phyloP scores from a whole-genome alignment of 2,329 filamentous ascomycete genomes.

The Alternaria arborescens region DNA sequence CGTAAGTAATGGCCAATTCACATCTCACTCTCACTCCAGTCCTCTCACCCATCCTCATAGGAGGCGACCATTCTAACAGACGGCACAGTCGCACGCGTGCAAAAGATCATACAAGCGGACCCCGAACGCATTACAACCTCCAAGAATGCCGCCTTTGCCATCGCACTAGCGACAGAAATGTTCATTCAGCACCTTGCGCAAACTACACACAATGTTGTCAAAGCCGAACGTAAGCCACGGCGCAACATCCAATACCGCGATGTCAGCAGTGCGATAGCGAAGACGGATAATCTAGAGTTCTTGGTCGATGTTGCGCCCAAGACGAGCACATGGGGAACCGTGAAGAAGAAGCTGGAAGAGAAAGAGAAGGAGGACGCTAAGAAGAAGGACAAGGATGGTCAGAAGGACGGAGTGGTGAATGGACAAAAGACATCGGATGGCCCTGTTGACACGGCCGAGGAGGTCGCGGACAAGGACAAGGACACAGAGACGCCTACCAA shows the following conservation, averaged over 20 bases:
- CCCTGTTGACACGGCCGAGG: constrained; percentile 5
- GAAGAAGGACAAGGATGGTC: constrained; percentile 15
- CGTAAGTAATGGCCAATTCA: constrained; percentile 63
- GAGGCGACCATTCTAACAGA: constrained; percentile 4
- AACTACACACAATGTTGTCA: constrained; percentile 86
- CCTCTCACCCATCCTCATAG: neutral
- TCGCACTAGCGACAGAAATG: constrained; percentile 92
- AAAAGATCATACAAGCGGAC: constrained; percentile 92
- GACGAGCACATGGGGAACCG: constrained; percentile 80
- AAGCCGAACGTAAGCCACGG: constrained; percentile 88
- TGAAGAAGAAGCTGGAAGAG: constrained; percentile 69
- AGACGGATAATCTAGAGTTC: constrained; percentile 94
- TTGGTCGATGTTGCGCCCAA: constrained; percentile 89
- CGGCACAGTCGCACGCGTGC: constrained; percentile 82
- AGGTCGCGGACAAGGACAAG: neutral
- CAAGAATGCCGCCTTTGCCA: constrained; percentile 92
- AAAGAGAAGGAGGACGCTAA: constrained; percentile 25
- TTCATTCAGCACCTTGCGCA: constrained; percentile 92
- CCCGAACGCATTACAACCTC: constrained; percentile 80
- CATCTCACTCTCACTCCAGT: neutral
- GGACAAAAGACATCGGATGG: constrained; percentile 8
- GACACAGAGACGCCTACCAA: constrained; percentile 4
- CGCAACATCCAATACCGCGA: constrained; percentile 97
- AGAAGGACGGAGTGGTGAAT: constrained; percentile 2
- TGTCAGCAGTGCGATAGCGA: constrained; percentile 83